Conservation (phyloP, 768 basidiomycete genomes). For the Gloeostereum incarnatum region DNA sequence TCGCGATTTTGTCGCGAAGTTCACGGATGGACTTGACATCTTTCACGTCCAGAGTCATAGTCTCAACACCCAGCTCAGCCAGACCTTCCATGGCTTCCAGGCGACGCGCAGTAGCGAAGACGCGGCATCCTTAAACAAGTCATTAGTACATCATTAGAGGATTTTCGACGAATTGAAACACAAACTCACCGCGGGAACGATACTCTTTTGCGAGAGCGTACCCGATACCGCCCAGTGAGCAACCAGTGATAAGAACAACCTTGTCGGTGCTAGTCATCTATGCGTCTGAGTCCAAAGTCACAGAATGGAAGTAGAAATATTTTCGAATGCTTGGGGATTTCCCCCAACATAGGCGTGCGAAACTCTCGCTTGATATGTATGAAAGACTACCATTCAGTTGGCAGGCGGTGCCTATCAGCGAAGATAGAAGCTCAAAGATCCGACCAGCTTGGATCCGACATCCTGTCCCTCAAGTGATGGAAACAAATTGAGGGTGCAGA, state of each 20-base stretch:
- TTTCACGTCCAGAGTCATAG: slow-evolving; percentile 18
- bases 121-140: slow-evolving; percentile 17
- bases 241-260: slow-evolving; percentile 8
- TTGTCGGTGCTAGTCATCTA: not conserved
- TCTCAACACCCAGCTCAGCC: slow-evolving; percentile 9
- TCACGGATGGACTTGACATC: slow-evolving; percentile 7
- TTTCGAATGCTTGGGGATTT: too few species aligned
- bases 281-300: too few species aligned
- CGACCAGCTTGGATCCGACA: too few species aligned
- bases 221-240: slow-evolving; percentile 14
- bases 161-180: not conserved
- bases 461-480: not conserved
- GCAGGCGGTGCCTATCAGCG: too few species aligned
- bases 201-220: slow-evolving; percentile 13
- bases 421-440: too few species aligned
- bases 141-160: not conserved
- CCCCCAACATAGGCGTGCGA: too few species aligned
- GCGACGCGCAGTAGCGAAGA: slow-evolving; percentile 18
- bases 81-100: slow-evolving; percentile 13
- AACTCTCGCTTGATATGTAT: too few species aligned
- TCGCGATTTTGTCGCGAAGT: slow-evolving; percentile 7
- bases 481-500: not conserved
- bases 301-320: too few species aligned
- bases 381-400: too few species aligned
- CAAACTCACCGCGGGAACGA: slow-evolving; percentile 7